Percentiles rank a stretch among this genome's conserved stretches.
Conservation (phyloP, 1,284 basidiomycete species). For the Cutaneotrichosporon mucoides region DNA sequence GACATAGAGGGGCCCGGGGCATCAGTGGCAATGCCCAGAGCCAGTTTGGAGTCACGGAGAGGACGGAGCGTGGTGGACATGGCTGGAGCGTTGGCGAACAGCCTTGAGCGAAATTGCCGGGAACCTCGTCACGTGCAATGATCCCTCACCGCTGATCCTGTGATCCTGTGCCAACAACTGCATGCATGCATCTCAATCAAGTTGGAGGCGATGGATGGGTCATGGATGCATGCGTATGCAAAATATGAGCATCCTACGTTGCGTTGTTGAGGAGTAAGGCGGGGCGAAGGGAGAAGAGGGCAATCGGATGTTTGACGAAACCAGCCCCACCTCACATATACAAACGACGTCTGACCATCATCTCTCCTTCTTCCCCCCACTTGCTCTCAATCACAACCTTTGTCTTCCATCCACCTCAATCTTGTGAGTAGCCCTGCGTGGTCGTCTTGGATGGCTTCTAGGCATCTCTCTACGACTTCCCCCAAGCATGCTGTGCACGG, state of each 20-base stretch:
- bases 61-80: background rate
- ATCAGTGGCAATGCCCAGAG: no score
- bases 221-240: background rate
- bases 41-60: background rate
- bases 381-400: background rate
- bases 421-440: background rate
- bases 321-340: constrained; percentile 1
- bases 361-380: constrained; percentile 11
- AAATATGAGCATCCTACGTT: background rate
- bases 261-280: background rate
- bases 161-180: background rate
- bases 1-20: background rate
- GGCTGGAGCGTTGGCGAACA: background rate
- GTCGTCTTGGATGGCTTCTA: background rate
- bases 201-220: background rate
- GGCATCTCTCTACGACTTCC: background rate
- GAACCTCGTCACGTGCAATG: constrained; percentile 2
- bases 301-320: background rate
- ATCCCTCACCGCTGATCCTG: background rate
- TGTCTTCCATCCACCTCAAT: background rate
- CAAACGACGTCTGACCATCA: background rate
- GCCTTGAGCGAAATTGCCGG: background rate
- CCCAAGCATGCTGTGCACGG: background rate
- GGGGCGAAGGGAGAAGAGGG: background rate
- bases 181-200: constrained; percentile 10